A percentile compares a stretch with the other conserved stretches of the same genome.
phyloP scores from a whole-genome alignment of 176 grass and related monocot species.

The Juncus inflexus region DNA sequence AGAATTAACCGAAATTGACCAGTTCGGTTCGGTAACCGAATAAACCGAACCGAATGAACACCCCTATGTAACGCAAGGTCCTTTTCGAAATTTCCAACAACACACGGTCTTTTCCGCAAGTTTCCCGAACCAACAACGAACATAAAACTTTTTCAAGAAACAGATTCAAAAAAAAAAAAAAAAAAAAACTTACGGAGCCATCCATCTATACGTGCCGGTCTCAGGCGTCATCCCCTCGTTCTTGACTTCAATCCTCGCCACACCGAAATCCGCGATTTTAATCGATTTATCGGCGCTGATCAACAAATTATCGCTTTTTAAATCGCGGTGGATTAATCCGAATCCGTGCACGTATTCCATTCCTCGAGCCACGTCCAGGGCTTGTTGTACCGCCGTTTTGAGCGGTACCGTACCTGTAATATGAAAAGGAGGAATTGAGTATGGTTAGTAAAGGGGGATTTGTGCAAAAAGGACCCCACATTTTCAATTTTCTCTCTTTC shows the following conservation, averaged over 20 bases:
- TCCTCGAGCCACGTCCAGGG: slow-evolving; percentile 68
- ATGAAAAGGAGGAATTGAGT: too few relatives aligned
- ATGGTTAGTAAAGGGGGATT: slow-evolving; percentile 42
- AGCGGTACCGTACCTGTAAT: slow-evolving; percentile 36
- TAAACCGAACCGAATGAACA: too few relatives aligned
- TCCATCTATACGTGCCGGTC: slow-evolving; percentile 96
- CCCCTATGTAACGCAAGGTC: too few relatives aligned
- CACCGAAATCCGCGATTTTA: slow-evolving; percentile 94
- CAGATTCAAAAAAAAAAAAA: not conserved
- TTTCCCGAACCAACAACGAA: too few relatives aligned
- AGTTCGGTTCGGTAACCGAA: too few relatives aligned
- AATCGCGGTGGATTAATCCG: slow-evolving; percentile 79
- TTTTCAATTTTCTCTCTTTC: too few relatives aligned
- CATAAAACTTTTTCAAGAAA: too few relatives aligned
- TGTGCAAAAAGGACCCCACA: slow-evolving; percentile 51
- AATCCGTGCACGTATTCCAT: slow-evolving; percentile 87
- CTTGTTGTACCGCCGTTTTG: slow-evolving; percentile 65
- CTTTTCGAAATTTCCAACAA: too few relatives aligned
- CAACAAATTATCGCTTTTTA: slow-evolving; percentile 84
- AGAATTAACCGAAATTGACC: too few relatives aligned
- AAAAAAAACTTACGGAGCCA: slow-evolving; percentile 72
- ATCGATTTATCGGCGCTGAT: slow-evolving; percentile 89
- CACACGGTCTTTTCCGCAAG: too few relatives aligned
- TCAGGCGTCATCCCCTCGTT: slow-evolving; percentile 93
- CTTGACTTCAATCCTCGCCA: slow-evolving; percentile 77